Evolutionary conservation across 805 yeast species (phyloP).

Genomic region (Jamesozyma lodderae): DNA sequence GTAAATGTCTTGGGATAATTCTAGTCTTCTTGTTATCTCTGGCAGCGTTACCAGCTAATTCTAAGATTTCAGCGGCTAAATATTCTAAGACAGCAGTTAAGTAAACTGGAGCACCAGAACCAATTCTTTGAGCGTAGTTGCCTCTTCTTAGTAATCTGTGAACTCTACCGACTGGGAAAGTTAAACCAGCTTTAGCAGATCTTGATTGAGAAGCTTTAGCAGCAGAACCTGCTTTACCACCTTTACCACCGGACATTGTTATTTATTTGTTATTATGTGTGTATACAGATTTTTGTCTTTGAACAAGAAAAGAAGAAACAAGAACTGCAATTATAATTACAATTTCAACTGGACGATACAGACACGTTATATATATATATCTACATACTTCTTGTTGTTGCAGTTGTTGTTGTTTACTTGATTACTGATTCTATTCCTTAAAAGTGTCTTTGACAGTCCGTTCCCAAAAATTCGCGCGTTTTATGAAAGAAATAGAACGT

Average conservation of each 20-base stretch:
- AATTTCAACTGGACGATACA: too few relatives aligned
- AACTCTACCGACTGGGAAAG: conserved; percentile 99
- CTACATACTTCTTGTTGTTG: too few relatives aligned
- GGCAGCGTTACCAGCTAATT: conserved; percentile 98
- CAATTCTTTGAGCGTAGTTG: conserved; percentile 96
- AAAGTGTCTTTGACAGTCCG: too few relatives aligned
- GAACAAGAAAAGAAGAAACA: too few relatives aligned
- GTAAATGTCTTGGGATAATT: conserved; percentile 97
- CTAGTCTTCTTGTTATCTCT: conserved; percentile 99
- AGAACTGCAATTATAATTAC: too few relatives aligned
- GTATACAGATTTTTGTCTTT: neutral
- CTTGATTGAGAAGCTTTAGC: conserved; percentile 95
- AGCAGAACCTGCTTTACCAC: conserved; percentile 90
- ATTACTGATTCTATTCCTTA: too few relatives aligned
- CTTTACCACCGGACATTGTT: conserved; percentile 59
- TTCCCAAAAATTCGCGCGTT: too few relatives aligned
- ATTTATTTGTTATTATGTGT: conserved; percentile 11
- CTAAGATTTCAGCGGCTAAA: conserved; percentile 95
- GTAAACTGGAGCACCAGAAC: conserved; percentile 99
- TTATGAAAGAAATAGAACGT: too few relatives aligned
- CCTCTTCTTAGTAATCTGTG: conserved; percentile 95
- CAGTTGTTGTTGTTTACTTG: too few relatives aligned
- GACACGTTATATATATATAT: too few relatives aligned
- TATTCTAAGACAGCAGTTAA: conserved; percentile 95
- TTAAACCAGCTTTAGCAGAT: conserved; percentile 97